A percentile compares a stretch with the other conserved stretches of the same genome.
These are phyloP conservation scores for Boletus pseudo-olivaceus DNA, from an alignment of 768 basidiomycete species.

Conservation along the genomic window DNA sequence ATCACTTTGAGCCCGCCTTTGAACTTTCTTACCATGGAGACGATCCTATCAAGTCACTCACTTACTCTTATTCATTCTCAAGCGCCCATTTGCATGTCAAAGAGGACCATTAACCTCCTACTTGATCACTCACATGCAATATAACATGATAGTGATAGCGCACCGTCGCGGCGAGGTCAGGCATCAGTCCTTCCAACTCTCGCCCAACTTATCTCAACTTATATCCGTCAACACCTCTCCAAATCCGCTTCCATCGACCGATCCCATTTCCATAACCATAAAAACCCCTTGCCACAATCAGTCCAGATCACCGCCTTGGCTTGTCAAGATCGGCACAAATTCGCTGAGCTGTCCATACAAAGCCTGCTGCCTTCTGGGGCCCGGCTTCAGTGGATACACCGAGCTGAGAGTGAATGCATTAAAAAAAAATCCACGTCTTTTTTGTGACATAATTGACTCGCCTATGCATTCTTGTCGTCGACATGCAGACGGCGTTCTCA, in stretches of 20 bases:
- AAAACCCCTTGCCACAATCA: background rate
- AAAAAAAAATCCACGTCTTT: slow-evolving; percentile 5
- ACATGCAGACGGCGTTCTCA: slow-evolving; percentile 26
- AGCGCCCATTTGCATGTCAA: slow-evolving; percentile 4
- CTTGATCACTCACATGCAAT: slow-evolving; percentile 11
- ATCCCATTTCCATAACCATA: slow-evolving; percentile 13
- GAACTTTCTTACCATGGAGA: slow-evolving; percentile 30
- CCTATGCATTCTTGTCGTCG: slow-evolving; percentile 20
- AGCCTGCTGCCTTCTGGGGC: background rate
- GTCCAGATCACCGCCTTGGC: slow-evolving; percentile 7
- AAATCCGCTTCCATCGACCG: slow-evolving; percentile 15
- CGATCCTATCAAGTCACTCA: slow-evolving; percentile 12
- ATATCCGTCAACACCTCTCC: slow-evolving; percentile 22
- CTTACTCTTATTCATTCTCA: background rate
- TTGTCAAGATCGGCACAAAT: slow-evolving; percentile 3
- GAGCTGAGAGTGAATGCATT: background rate
- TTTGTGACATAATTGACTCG: slow-evolving; percentile 26
- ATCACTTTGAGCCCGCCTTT: slow-evolving; percentile 14
- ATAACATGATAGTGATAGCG: background rate
- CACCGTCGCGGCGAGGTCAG: slow-evolving; percentile 18
- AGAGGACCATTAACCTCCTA: background rate
- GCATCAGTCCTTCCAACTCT: background rate
- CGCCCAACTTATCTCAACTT: slow-evolving; percentile 10
- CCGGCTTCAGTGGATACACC: background rate
- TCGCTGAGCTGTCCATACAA: slow-evolving; percentile 9